Evolutionary conservation across 257 asterid species (phyloP), one percentile per base, ranked within the genome.

Genomic region (Jasminum sambac): DNA sequence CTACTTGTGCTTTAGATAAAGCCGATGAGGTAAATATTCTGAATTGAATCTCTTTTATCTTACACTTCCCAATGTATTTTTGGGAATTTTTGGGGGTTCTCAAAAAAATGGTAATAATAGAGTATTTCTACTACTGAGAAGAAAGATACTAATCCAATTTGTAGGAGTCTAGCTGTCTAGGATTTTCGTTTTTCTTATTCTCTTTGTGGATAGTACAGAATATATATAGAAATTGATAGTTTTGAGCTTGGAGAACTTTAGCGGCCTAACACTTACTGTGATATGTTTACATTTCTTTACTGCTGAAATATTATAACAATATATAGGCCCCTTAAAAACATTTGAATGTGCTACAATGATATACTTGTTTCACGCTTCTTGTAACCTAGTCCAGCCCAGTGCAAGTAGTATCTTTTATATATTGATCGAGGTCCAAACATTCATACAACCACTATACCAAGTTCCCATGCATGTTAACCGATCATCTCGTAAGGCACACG

Each of bases 1-100:
- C 96, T 60, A 90, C 97, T 11, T 88, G 97, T 78, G 97, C 97
- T 72, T 73, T 90, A 41, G 97, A 90, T 72, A 96, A 90, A 87
- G 89, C 79, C 71, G 88, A 90, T 68, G 96, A 90, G 94, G 97
- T 90, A 84, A 52, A 55, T 25, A 60, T 48, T 34, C n/a, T n/a
- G n/a, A n/a, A n/a, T 23, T 66, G 21, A 36, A 38, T 57, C 30
- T 66, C 64, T 64, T 38, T 55, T 46, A 52, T 52, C 14, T 8
- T 21, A 17, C 26, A 8, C 14, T 52, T 55, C 23, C 23, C 26
- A 52, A 4, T 55, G 62, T 19, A 24, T 55, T 23, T 17, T 34
- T 19, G 23, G 36, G 36, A 40, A n/a, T n/a, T n/a, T n/a, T n/a
- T n/a, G n/a, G n/a, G n/a, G n/a, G n/a, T 65, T 50, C 43, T 37